Percentiles rank a stretch among this genome's conserved stretches.
Conservation (phyloP, 495 filamentous ascomycete species). For the Annulohypoxylon maeteangense region DNA sequence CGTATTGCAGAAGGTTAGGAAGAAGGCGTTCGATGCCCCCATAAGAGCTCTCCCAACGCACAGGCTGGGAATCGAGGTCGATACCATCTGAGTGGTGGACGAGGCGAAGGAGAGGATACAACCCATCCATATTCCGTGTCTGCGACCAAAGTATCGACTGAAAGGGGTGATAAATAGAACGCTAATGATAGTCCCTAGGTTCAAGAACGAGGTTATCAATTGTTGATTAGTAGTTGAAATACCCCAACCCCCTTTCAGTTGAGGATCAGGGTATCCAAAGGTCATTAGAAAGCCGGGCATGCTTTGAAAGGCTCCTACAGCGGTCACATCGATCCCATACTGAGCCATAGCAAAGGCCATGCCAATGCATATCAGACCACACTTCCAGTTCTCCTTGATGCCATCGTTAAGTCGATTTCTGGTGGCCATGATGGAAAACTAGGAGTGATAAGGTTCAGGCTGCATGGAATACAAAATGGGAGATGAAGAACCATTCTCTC, state of each 20-base stretch:
- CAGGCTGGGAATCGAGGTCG: conserved; percentile 49
- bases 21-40: conserved; percentile 58
- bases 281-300: conserved; percentile 56
- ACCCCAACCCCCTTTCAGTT: conserved; percentile 39
- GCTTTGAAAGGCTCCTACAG: conserved; percentile 46
- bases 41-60: conserved; percentile 58
- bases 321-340: conserved; percentile 47
- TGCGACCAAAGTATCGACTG: conserved; percentile 53
- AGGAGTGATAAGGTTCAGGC: background rate
- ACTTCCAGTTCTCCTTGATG: conserved; percentile 45
- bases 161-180: conserved; percentile 52
- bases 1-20: conserved; percentile 59
- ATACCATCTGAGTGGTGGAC: conserved; percentile 55
- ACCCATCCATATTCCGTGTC: conserved; percentile 53
- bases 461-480: background rate
- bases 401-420: conserved; percentile 35
- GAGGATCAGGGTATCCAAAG: conserved; percentile 51
- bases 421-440: conserved; percentile 32
- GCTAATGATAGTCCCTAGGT: conserved; percentile 45
- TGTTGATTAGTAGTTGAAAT: conserved; percentile 48
- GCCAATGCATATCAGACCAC: conserved; percentile 42
- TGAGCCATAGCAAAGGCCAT: conserved; percentile 45
- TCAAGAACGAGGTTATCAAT: conserved; percentile 47
- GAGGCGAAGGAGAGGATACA: conserved; percentile 49
- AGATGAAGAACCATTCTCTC: background rate